Percentiles rank a stretch among this genome's conserved stretches.
Evolutionary conservation across 2,329 filamentous ascomycete species (phyloP).

Genomic region (Botrytis porri): DNA sequence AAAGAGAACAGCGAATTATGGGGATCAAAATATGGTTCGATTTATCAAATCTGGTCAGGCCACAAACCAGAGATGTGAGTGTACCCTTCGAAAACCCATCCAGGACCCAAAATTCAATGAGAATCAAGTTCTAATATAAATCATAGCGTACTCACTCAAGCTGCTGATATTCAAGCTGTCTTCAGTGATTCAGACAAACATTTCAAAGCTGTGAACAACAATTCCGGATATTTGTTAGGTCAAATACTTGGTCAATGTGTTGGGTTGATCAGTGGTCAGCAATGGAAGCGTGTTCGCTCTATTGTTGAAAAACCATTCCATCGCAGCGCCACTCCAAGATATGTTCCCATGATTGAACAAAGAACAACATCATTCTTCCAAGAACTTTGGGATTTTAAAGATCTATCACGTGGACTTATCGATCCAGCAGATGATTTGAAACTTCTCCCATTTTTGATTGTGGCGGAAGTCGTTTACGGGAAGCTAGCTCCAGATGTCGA

Average conservation of each 20-base stretch:
- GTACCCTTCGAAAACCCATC: neutral
- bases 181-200: constrained; percentile 47
- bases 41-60: constrained; percentile 44
- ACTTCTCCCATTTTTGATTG: constrained; percentile 41
- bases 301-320: constrained; percentile 26
- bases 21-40: constrained; percentile 37
- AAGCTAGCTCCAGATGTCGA: constrained; percentile 31
- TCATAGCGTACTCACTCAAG: constrained; percentile 40
- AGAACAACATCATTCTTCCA: constrained; percentile 21
- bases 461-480: constrained; percentile 43
- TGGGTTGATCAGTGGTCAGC: constrained; percentile 40
- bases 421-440: constrained; percentile 31
- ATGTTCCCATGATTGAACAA: constrained; percentile 18
- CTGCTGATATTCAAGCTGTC: constrained; percentile 40
- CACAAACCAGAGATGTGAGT: constrained; percentile 42
- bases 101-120: neutral
- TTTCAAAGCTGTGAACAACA: constrained; percentile 43
- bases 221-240: constrained; percentile 42
- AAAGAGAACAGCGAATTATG: constrained; percentile 38
- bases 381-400: constrained; percentile 7
- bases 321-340: neutral
- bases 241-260: constrained; percentile 45
- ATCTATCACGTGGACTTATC: constrained; percentile 21
- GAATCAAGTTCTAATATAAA: neutral
- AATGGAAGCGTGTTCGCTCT: constrained; percentile 36